Base-by-base conservation (phyloP, 2,329 filamentous ascomycete genomes). In the Trematosphaeria pertusa region DNA sequence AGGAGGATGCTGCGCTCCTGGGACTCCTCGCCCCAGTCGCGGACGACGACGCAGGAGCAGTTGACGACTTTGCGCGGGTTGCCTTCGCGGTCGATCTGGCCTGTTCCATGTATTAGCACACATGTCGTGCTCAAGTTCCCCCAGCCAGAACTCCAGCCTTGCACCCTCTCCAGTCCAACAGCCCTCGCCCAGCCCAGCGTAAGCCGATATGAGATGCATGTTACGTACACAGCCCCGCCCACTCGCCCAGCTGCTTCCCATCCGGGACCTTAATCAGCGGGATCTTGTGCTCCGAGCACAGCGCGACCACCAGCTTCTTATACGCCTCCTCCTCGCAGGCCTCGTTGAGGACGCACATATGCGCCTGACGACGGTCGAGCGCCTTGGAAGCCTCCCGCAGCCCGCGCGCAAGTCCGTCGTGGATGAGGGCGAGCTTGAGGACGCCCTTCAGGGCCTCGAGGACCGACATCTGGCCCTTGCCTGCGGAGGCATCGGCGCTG, bases 311-410 rank as follows among this genome's bases (percentile, higher is more conserved):
- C 64, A 99, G 87, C 89, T 99, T 99, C 91, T 99, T 99, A 87
- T 99, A 99, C 66, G 94, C 93, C 81, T 99, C 94, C 87, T 99
- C 94, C 84, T 99, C 94, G 85, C 94, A 99, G 66, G 89, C 88
- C 87, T 99, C 94, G 87, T 99, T 99, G 72, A 99, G 87, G 67
- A 99, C 94, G 79, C 94, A 99, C 92, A 99, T 97, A 84, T 99
- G 94, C 53, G 94, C 94, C 83, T 99, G 90, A 75, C 94, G 91
- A 75, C 94, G 88, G 81, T 99, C 94, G 73, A 99, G 91, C 61
- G 94, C 93, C 86, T 99, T 99, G 83, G 88, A 91, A 62, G 94
- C 94, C 83, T 99, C 94, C 70, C 94, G 92, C 72, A 99, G 91
- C 81, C 94, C 94, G 71, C 94, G 92, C 75, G 94, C 94, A 70